These are phyloP conservation scores for Selaginella moellendorffii DNA, from an alignment of 75 land plant genomes.

Conservation along the genomic window DNA sequence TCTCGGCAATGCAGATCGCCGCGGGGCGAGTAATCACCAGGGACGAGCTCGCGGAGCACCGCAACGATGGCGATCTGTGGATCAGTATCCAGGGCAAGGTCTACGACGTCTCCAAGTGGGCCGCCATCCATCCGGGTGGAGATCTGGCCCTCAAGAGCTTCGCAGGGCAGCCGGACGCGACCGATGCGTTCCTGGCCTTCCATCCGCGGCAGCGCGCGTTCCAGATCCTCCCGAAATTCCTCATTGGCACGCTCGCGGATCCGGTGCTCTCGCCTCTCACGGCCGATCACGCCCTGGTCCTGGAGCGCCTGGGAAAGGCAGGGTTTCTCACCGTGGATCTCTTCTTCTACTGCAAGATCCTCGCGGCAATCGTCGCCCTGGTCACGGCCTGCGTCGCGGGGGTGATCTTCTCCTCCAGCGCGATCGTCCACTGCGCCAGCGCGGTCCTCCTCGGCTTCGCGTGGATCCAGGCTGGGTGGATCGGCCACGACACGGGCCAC, in stretches of 20 bases:
- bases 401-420: conserved; percentile 25
- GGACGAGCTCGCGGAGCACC: conserved; percentile 51
- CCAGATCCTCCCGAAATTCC: conserved; percentile 34
- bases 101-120: conserved; percentile 62
- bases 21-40: too few species aligned
- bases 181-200: conserved; percentile 74
- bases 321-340: conserved; percentile 41
- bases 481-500: conserved; percentile 76
- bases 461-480: conserved; percentile 60
- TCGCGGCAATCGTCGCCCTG: conserved; percentile 9
- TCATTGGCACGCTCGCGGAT: conserved; percentile 33
- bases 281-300: conserved; percentile 37
- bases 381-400: conserved; percentile 28
- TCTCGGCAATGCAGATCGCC: too few species aligned
- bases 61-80: conserved; percentile 45
- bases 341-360: conserved; percentile 5
- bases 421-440: conserved; percentile 27
- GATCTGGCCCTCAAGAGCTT: conserved; percentile 49
- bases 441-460: conserved; percentile 40
- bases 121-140: conserved; percentile 51
- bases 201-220: conserved; percentile 47
- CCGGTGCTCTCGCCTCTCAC: conserved; percentile 41
- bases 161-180: conserved; percentile 64
- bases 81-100: conserved; percentile 72
- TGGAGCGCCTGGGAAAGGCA: conserved; percentile 29